Evolutionary conservation across 2,329 filamentous ascomycete genomes (phyloP).

Genomic region (Pseudocercospora ulei): DNA sequence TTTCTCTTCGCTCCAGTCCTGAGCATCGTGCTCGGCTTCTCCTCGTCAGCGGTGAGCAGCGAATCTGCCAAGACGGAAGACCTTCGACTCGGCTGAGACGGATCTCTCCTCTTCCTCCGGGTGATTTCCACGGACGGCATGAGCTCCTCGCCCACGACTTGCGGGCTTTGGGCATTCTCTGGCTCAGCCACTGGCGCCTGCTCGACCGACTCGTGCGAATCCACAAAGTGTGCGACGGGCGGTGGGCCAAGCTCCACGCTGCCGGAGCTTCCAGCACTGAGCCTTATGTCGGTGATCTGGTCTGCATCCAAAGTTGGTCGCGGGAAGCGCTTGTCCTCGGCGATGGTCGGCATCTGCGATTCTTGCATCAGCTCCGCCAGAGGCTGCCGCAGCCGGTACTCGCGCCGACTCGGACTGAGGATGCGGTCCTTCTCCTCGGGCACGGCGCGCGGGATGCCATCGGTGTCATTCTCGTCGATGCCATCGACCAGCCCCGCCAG

Average conservation of each 20-base stretch:
- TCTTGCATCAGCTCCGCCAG: constrained; percentile 31
- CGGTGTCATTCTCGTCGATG: constrained; percentile 43
- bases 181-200: constrained; percentile 7
- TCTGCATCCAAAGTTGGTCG: constrained; percentile 55
- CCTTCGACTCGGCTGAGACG: constrained; percentile 35
- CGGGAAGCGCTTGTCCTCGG: constrained; percentile 59
- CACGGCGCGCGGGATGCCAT: constrained; percentile 12
- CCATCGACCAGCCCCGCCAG: constrained; percentile 57
- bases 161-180: constrained; percentile 1
- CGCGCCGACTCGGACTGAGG: constrained; percentile 22
- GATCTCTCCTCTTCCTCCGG: constrained; percentile 45
- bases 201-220: constrained; percentile 13
- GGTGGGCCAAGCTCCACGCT: constrained; percentile 55
- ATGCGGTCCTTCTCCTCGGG: constrained; percentile 16
- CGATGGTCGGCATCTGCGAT: constrained; percentile 52
- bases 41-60: constrained; percentile 33
- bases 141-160: constrained; percentile 32
- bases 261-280: constrained; percentile 51
- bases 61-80: constrained; percentile 39
- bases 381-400: constrained; percentile 31
- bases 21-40: constrained; percentile 30
- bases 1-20: constrained; percentile 50
- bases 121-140: constrained; percentile 42
- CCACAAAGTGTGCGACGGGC: constrained; percentile 44
- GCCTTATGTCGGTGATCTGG: constrained; percentile 45